phyloP scores from a whole-genome alignment of 2,329 filamentous ascomycete genomes.

The Dactylellina sp. region DNA sequence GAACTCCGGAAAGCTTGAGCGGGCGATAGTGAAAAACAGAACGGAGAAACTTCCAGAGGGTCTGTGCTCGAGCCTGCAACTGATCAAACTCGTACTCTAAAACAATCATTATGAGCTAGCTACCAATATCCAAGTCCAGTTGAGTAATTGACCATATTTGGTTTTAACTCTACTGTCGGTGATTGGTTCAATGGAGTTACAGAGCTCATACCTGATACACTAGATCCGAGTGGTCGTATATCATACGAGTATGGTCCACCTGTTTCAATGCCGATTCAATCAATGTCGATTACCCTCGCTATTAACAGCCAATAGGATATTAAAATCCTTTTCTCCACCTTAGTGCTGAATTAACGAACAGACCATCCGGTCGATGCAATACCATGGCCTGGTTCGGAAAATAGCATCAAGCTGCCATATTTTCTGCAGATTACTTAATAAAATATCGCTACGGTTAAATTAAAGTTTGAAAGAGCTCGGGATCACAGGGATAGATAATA shows the following conservation, averaged over 20 bases:
- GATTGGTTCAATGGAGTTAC: background rate
- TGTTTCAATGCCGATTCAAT: background rate
- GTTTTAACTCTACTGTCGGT: background rate
- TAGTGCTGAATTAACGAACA: no score
- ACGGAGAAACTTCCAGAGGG: background rate
- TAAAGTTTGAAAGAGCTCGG: background rate
- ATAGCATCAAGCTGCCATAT: background rate
- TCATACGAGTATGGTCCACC: background rate
- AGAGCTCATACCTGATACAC: background rate
- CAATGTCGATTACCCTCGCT: no score
- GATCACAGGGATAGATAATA: background rate
- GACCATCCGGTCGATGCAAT: no score
- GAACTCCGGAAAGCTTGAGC: background rate
- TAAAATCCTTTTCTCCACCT: no score
- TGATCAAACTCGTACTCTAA: background rate
- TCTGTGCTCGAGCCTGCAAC: background rate
- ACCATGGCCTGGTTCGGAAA: background rate
- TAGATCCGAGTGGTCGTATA: slow-evolving; percentile 1
- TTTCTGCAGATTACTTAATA: background rate
- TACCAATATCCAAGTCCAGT: no score
- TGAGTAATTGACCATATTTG: background rate
- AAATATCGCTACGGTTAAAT: background rate
- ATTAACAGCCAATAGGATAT: no score
- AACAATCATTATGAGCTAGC: no score
- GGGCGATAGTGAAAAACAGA: background rate